Evolutionary conservation across 2,329 filamentous ascomycete genomes (phyloP).

Genomic region (Hymenoscyphus salicellus): DNA sequence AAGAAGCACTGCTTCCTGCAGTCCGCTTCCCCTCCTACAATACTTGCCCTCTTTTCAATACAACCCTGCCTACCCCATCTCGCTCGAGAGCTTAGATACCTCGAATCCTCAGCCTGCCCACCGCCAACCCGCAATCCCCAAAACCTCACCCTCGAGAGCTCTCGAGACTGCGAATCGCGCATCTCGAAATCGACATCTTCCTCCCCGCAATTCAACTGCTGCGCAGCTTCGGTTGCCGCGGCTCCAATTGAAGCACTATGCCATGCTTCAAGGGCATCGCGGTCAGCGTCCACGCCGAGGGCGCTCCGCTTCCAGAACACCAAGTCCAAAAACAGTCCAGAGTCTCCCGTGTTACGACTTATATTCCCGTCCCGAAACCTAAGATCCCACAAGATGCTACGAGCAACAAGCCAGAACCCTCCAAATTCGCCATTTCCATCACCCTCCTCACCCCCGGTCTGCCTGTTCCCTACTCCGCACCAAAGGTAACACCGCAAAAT

Average conservation of each 20-base stretch:
- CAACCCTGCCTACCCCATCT: background rate
- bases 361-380: constrained; percentile 91
- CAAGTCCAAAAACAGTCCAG: constrained; percentile 93
- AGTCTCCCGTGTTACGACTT: constrained; percentile 88
- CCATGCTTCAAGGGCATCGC: constrained; percentile 99
- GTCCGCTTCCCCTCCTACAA: background rate
- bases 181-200: constrained; percentile 4
- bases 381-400: constrained; percentile 64
- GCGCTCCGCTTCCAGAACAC: constrained; percentile 81
- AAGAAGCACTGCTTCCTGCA: constrained; percentile 3
- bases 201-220: background rate
- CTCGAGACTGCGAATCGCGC: background rate
- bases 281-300: constrained; percentile 86
- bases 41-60: background rate
- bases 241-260: constrained; percentile 47
- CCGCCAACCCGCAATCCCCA: background rate
- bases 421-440: constrained; percentile 97
- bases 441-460: constrained; percentile 86
- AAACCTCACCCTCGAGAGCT: background rate
- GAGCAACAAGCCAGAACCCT: constrained; percentile 77
- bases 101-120: constrained; percentile 2
- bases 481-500: constrained; percentile 72
- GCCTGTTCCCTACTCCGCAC: constrained; percentile 87
- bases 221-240: background rate
- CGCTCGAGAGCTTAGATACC: background rate